phyloP scores from a whole-genome alignment of 2,329 filamentous ascomycete genomes.

The Penicillium sp. region DNA sequence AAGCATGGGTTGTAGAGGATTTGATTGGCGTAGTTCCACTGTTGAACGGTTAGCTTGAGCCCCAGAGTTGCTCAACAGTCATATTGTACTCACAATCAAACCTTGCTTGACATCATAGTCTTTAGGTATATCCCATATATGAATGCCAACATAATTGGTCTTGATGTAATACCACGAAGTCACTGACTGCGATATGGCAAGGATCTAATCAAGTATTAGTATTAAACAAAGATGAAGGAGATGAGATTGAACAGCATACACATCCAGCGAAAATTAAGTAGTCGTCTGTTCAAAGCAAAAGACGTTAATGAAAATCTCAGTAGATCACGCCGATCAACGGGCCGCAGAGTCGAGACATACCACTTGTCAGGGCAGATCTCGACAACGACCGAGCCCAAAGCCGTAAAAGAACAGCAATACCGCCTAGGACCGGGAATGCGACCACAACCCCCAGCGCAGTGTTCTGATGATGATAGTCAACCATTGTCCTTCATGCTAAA shows the following conservation, averaged over 20 bases:
- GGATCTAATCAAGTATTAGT: constrained; percentile 14
- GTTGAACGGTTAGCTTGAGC: background rate
- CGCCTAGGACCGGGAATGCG: constrained; percentile 25
- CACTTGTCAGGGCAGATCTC: constrained; percentile 18
- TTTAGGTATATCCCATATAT: constrained; percentile 22
- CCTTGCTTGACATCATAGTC: constrained; percentile 14
- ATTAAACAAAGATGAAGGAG: background rate
- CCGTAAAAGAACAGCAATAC: constrained; percentile 24
- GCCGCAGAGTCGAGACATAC: constrained; percentile 11
- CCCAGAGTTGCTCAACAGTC: background rate
- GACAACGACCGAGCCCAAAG: constrained; percentile 28
- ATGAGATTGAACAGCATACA: constrained; percentile 9
- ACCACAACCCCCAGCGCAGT: constrained; percentile 24
- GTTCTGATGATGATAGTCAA: constrained; percentile 25
- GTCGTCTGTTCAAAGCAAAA: constrained; percentile 19
- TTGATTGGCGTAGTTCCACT: constrained; percentile 31
- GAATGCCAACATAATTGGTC: constrained; percentile 28
- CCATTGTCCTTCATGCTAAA: constrained; percentile 8
- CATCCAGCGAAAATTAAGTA: constrained; percentile 24
- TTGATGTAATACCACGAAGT: constrained; percentile 30
- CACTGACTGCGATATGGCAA: constrained; percentile 21
- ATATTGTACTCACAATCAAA: constrained; percentile 14
- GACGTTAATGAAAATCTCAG: background rate
- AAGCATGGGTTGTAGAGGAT: constrained; percentile 32
- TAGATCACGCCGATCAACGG: constrained; percentile 3